phyloP scores from a whole-genome alignment of 495 filamentous ascomycete genomes.

The Neurospora discreta region DNA sequence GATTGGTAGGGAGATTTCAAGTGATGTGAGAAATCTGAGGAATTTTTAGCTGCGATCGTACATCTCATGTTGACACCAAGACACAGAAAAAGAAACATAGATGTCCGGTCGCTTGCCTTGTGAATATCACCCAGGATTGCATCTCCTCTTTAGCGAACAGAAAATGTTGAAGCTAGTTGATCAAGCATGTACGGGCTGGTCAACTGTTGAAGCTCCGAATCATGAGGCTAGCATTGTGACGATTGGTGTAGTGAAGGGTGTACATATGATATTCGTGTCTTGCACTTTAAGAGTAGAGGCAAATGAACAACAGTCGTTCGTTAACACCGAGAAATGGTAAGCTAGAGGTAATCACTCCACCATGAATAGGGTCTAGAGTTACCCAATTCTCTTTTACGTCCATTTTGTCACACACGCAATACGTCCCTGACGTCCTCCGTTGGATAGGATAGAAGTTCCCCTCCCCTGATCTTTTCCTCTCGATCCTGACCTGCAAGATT shows the following conservation, averaged over 20 bases:
- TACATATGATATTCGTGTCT: background rate
- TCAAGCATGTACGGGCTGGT: background rate
- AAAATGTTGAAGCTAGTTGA: background rate
- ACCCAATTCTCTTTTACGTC: background rate
- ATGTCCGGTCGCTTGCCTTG: constrained; percentile 8
- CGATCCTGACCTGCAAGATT: background rate
- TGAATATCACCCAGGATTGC: constrained; percentile 4
- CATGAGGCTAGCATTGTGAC: background rate
- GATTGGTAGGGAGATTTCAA: constrained; percentile 8
- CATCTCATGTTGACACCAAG: background rate
- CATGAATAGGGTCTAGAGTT: background rate
- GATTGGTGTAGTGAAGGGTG: background rate
- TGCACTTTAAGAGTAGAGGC: background rate
- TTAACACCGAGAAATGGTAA: background rate
- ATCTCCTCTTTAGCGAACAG: constrained; percentile 5
- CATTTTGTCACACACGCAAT: background rate
- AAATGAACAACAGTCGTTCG: background rate
- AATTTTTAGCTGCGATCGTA: background rate
- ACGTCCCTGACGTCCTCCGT: background rate
- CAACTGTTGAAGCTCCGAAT: background rate
- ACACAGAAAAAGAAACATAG: background rate
- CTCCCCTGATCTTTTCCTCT: background rate
- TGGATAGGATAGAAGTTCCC: background rate
- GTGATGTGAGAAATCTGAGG: constrained; percentile 10
- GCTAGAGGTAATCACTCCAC: background rate